These are phyloP conservation scores for Psilocybe subaeruginosa DNA, from an alignment of 768 basidiomycete genomes.

Conservation along the genomic window DNA sequence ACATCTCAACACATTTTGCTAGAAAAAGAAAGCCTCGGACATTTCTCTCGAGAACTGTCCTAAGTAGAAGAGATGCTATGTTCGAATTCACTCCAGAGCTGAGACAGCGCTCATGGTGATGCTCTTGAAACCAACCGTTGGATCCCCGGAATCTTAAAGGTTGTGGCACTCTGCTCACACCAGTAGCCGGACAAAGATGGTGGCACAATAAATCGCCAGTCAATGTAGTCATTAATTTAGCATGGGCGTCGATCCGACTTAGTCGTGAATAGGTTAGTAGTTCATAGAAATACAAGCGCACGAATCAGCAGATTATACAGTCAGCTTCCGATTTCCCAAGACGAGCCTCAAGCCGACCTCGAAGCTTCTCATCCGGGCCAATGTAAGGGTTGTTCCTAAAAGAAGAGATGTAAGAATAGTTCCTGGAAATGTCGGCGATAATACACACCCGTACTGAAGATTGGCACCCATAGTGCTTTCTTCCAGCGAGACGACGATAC, in stretches of 20 bases:
- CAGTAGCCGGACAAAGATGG: no score
- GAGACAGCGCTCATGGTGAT: no score
- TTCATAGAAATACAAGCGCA: not conserved
- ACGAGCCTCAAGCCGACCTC: conserved; percentile 47
- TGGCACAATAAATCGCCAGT: no score
- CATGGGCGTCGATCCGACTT: not conserved
- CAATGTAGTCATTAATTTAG: not conserved
- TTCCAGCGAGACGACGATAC: conserved; percentile 44
- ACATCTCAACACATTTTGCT: no score
- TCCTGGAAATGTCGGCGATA: not conserved
- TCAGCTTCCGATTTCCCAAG: conserved; percentile 43
- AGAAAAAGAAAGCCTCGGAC: no score
- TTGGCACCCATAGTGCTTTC: conserved; percentile 43
- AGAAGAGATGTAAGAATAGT: not conserved
- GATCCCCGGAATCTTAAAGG: no score
- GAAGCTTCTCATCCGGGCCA: conserved; percentile 45
- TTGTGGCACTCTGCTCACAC: no score
- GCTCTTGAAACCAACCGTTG: no score
- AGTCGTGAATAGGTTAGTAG: not conserved
- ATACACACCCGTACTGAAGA: conserved; percentile 55
- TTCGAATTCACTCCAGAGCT: no score
- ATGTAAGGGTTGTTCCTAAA: conserved; percentile 50
- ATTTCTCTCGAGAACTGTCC: no score
- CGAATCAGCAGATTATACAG: conserved; percentile 45
- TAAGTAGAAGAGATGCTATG: no score